Conservation (phyloP, 305 asterid species). For the Fraxinus platypoda region DNA sequence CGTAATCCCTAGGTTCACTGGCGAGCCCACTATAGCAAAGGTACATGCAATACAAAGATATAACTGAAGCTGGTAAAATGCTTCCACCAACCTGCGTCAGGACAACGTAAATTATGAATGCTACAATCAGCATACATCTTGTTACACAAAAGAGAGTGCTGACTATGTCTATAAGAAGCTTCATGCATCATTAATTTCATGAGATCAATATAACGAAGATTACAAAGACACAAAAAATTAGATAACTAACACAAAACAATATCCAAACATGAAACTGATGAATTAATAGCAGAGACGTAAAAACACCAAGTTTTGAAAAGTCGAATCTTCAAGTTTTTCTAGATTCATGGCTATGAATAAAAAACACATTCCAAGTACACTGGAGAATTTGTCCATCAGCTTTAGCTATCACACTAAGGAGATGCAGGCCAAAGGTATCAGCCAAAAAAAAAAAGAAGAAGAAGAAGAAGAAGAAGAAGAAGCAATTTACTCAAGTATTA, state of each 20-base stretch:
- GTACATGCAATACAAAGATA: slow-evolving; percentile 87
- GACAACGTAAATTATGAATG: slow-evolving; percentile 8
- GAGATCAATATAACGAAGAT: not conserved
- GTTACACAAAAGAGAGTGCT: not conserved
- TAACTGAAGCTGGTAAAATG: slow-evolving; percentile 82
- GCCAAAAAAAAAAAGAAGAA: not conserved
- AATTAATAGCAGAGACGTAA: not conserved
- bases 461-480: too few relatives aligned
- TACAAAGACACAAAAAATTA: not conserved
- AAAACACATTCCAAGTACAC: not conserved
- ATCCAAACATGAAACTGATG: not conserved
- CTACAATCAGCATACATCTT: not conserved
- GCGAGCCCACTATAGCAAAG: slow-evolving; percentile 93
- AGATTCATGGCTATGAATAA: not conserved
- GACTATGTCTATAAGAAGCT: not conserved
- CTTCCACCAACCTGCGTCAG: slow-evolving; percentile 70
- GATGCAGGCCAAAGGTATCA: not conserved
- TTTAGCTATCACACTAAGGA: not conserved
- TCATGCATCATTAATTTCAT: not conserved
- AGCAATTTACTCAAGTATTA: not conserved
- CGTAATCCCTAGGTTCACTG: slow-evolving; percentile 92
- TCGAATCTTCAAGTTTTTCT: not conserved
- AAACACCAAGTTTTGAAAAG: not conserved
- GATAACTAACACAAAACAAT: not conserved
- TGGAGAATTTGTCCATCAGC: not conserved